Evolutionary conservation across 495 filamentous ascomycete species (phyloP).

Genomic region (Penicillium silybi): DNA sequence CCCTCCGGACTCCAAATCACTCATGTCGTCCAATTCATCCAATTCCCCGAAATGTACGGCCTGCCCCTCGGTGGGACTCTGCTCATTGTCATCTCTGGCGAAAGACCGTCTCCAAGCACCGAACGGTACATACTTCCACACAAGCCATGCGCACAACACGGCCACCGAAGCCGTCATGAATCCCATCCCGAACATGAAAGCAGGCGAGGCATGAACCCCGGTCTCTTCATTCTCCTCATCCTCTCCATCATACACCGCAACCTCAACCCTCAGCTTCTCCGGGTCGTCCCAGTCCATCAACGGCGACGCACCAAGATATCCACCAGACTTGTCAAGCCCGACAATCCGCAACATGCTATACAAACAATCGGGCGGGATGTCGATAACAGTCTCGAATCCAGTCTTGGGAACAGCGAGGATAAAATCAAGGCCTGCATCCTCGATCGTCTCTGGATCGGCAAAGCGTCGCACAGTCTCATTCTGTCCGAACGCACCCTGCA

Average conservation of each 20-base stretch:
- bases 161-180: slow-evolving; percentile 5
- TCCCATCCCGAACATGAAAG: slow-evolving; percentile 9
- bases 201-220: not conserved
- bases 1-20: slow-evolving; percentile 5
- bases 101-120: not conserved
- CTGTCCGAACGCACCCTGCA: slow-evolving; percentile 21
- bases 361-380: slow-evolving; percentile 10
- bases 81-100: not conserved
- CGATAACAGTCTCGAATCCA: slow-evolving; percentile 33
- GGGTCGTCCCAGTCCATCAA: slow-evolving; percentile 9
- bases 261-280: slow-evolving; percentile 7
- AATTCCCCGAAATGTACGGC: slow-evolving; percentile 2
- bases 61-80: not conserved
- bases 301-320: slow-evolving; percentile 1
- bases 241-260: slow-evolving; percentile 4
- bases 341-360: slow-evolving; percentile 12
- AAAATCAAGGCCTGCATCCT: slow-evolving; percentile 12
- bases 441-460: not conserved
- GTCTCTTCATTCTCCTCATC: not conserved
- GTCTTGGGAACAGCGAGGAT: slow-evolving; percentile 24
- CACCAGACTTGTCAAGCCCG: slow-evolving; percentile 10
- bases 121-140: not conserved
- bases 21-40: slow-evolving; percentile 9
- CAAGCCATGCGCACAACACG: slow-evolving; percentile 7
- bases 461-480: not conserved